Conservation (phyloP, 1,139 yeast genomes). For the Nakaseomyces bracarensis region DNA sequence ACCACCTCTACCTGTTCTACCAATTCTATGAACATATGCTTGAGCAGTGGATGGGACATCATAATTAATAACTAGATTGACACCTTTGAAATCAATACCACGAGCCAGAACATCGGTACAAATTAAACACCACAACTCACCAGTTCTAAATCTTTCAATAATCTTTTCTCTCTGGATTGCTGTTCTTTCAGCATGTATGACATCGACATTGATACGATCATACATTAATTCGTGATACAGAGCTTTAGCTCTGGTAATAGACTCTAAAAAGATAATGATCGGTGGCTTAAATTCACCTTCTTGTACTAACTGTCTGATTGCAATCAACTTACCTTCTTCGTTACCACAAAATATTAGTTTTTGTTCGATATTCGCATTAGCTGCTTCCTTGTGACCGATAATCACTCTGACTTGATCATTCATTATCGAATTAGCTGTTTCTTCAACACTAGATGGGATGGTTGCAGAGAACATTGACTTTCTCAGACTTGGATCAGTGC, state of each 20-base stretch:
- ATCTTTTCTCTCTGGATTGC: slow-evolving; percentile 80
- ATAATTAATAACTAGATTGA: slow-evolving; percentile 86
- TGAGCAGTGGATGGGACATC: slow-evolving; percentile 95
- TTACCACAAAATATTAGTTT: slow-evolving; percentile 79
- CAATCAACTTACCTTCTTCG: slow-evolving; percentile 89
- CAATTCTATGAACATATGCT: slow-evolving; percentile 94
- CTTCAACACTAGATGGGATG: slow-evolving; percentile 88
- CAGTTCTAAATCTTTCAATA: slow-evolving; percentile 74
- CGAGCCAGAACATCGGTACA: slow-evolving; percentile 94
- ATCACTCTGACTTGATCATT: slow-evolving; percentile 69
- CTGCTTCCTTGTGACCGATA: slow-evolving; percentile 92
- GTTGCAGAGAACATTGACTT: slow-evolving; percentile 93
- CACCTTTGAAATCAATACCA: slow-evolving; percentile 97
- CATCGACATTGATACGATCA: slow-evolving; percentile 89
- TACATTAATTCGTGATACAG: slow-evolving; percentile 84
- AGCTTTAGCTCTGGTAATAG: slow-evolving; percentile 90
- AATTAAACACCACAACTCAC: slow-evolving; percentile 92
- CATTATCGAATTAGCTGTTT: slow-evolving; percentile 80
- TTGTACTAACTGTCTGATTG: slow-evolving; percentile 79
- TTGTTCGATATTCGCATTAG: slow-evolving; percentile 76
- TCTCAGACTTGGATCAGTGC: slow-evolving; percentile 41
- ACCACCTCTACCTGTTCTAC: slow-evolving; percentile 98
- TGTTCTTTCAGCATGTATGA: slow-evolving; percentile 91
- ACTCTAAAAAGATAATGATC: slow-evolving; percentile 82
- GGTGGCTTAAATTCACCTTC: slow-evolving; percentile 89